phyloP scores from a whole-genome alignment of 371 early-diverging fungal species.

The Batrachochytrium dendrobatidis region DNA sequence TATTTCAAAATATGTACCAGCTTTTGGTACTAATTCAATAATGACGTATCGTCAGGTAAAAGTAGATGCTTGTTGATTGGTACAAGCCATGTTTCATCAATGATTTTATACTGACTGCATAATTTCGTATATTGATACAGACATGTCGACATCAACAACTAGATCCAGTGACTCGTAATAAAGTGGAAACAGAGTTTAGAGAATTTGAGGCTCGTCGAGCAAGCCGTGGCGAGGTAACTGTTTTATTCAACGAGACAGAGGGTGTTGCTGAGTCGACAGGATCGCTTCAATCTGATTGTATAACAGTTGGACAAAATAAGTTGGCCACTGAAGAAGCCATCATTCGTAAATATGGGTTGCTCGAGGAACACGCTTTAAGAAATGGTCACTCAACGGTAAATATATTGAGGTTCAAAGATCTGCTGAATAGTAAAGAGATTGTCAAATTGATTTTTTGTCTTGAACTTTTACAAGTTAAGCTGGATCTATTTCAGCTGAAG shows the following conservation, averaged over 20 bases:
- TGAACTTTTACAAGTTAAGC: too few relatives aligned
- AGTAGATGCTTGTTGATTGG: too few relatives aligned
- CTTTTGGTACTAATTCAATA: background rate
- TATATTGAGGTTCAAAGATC: constrained; percentile 1
- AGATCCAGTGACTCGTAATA: background rate
- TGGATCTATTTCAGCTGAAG: too few relatives aligned
- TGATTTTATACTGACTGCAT: background rate
- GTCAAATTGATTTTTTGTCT: too few relatives aligned
- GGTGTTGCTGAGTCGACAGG: background rate
- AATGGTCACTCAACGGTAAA: background rate
- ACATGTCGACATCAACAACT: background rate
- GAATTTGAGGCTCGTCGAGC: constrained; percentile 3
- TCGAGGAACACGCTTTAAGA: background rate
- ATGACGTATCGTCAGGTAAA: background rate
- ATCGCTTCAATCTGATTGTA: too few relatives aligned
- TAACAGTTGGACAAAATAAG: constrained; percentile 8
- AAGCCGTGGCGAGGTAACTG: background rate
- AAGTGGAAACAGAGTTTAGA: background rate
- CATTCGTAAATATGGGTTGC: constrained; percentile 5
- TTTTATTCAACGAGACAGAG: background rate
- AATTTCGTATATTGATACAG: background rate
- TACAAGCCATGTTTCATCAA: too few relatives aligned
- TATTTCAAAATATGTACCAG: background rate
- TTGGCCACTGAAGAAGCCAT: constrained; percentile 17
- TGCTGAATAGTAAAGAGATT: too few relatives aligned